A percentile compares a stretch with the other conserved stretches of the same genome.
phyloP scores from a whole-genome alignment of 345 rosid genomes.

The Acer campestre region DNA sequence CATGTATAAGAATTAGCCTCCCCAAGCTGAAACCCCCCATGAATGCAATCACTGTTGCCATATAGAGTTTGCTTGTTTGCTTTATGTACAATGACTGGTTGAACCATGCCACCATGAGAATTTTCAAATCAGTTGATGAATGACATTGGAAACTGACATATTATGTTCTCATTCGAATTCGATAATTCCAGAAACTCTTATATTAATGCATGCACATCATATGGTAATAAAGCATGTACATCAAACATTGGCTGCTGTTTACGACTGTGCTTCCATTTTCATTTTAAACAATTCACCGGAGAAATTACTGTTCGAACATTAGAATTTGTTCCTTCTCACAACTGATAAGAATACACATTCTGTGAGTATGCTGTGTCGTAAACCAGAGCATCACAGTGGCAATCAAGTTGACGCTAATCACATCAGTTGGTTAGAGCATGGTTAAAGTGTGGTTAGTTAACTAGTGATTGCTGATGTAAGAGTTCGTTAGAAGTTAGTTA shows the following conservation, averaged over 20 bases:
- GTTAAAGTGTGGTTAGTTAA: too few relatives aligned
- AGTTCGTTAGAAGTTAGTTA: too few relatives aligned
- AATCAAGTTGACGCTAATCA: too few relatives aligned
- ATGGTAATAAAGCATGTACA: neutral
- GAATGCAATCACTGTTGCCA: neutral
- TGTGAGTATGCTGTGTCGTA: too few relatives aligned
- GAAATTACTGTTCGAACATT: neutral
- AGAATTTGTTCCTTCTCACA: slow-evolving; percentile 7
- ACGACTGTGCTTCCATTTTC: neutral
- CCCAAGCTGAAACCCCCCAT: neutral
- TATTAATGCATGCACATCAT: neutral
- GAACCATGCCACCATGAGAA: neutral
- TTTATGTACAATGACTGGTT: neutral
- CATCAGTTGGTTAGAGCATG: too few relatives aligned
- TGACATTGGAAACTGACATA: neutral
- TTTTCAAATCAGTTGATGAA: neutral
- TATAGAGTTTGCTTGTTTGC: neutral
- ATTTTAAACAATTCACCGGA: neutral
- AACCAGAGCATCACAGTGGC: too few relatives aligned
- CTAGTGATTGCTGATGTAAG: too few relatives aligned
- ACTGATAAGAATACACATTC: too few relatives aligned
- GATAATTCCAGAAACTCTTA: neutral
- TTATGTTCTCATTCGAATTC: neutral
- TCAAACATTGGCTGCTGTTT: neutral
- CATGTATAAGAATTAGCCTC: neutral